These are phyloP conservation scores for Calvatia gigantea DNA, from an alignment of 768 basidiomycete species.

Conservation along the genomic window DNA sequence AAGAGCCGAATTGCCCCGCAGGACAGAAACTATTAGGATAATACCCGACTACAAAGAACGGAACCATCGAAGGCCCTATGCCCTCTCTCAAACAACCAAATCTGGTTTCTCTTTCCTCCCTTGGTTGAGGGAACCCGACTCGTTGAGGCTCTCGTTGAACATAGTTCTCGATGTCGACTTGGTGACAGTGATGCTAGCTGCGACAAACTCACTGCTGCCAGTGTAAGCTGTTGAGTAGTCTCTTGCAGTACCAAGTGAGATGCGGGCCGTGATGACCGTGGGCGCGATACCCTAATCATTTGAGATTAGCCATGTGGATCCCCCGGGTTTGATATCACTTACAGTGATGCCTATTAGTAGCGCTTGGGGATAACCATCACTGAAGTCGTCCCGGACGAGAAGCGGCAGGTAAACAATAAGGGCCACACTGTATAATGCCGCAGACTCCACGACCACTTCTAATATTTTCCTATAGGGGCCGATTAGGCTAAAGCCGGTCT, in stretches of 20 bases:
- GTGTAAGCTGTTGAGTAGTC: background rate
- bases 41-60: background rate
- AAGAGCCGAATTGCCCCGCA: too few relatives aligned
- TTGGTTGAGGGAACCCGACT: background rate
- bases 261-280: background rate
- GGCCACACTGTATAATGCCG: background rate
- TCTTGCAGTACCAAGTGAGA: slow-evolving; percentile 1
- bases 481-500: background rate
- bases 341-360: background rate
- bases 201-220: background rate
- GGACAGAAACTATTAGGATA: too few relatives aligned
- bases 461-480: slow-evolving; percentile 2
- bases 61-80: background rate
- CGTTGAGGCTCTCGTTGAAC: background rate
- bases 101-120: background rate
- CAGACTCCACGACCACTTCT: slow-evolving; percentile 6
- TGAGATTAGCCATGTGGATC: background rate
- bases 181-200: background rate
- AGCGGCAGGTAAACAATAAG: slow-evolving; percentile 4
- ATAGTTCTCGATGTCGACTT: background rate
- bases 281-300: slow-evolving; percentile 5
- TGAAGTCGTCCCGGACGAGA: background rate
- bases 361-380: slow-evolving; percentile 1
- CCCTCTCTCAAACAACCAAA: background rate
- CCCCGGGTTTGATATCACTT: background rate